These are phyloP conservation scores for Aspergillus sp. DNA, from an alignment of 2,329 filamentous ascomycete species.

Conservation along the genomic window DNA sequence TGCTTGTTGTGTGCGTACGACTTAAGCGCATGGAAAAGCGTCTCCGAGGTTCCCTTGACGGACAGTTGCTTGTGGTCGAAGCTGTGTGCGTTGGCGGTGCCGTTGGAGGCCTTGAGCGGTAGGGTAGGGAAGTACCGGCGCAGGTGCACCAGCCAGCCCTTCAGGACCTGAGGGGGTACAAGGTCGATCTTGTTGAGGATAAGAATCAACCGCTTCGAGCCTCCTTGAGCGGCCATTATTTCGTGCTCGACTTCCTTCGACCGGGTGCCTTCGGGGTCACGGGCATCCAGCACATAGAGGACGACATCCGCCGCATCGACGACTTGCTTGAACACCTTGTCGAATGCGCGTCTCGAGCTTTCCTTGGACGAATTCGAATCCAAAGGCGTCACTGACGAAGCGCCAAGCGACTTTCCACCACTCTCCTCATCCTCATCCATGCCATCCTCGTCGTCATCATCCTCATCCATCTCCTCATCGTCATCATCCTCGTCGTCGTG, in stretches of 20 bases:
- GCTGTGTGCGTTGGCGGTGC: slow-evolving; percentile 76
- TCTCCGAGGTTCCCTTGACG: slow-evolving; percentile 74
- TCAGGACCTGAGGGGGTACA: slow-evolving; percentile 68
- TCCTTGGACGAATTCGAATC: slow-evolving; percentile 44
- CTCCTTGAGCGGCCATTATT: slow-evolving; percentile 79
- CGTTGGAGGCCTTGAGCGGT: slow-evolving; percentile 74
- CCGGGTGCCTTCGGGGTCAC: slow-evolving; percentile 83
- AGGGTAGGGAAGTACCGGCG: slow-evolving; percentile 87
- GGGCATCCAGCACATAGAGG: slow-evolving; percentile 86
- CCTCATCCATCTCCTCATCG: slow-evolving; percentile 46
- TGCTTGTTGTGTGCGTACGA: slow-evolving; percentile 76
- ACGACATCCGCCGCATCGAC: slow-evolving; percentile 84
- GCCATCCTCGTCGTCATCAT: slow-evolving; percentile 48
- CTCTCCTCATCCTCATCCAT: slow-evolving; percentile 51
- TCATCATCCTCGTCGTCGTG: slow-evolving; percentile 46
- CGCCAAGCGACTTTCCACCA: slow-evolving; percentile 33
- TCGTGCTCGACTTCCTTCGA: slow-evolving; percentile 85
- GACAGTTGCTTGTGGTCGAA: slow-evolving; percentile 91
- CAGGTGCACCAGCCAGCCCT: slow-evolving; percentile 76
- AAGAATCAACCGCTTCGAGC: slow-evolving; percentile 81
- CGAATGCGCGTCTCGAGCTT: slow-evolving; percentile 76
- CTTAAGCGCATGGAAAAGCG: slow-evolving; percentile 84
- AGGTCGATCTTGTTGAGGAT: slow-evolving; percentile 95
- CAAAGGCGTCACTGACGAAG: slow-evolving; percentile 34
- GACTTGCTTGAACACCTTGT: slow-evolving; percentile 93